phyloP scores from a whole-genome alignment of 2,329 filamentous ascomycete genomes.

The Nannizziopsis arthrosporioides region DNA sequence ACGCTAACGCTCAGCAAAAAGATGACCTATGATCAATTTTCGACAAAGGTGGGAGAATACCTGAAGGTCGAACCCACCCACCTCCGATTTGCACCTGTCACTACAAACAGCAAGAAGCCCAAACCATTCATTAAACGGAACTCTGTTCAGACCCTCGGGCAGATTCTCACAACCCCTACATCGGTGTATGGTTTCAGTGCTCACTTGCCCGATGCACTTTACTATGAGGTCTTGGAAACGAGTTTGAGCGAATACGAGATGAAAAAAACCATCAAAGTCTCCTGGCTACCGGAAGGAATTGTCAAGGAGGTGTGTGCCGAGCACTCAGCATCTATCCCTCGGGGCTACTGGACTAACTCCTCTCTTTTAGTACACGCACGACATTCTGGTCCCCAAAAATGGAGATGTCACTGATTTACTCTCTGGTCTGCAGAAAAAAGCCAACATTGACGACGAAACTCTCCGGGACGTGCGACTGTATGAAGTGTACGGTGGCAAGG shows the following conservation, averaged over 20 bases:
- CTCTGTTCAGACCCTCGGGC: conserved; percentile 57
- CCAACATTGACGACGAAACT: conserved; percentile 64
- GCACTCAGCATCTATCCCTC: not conserved
- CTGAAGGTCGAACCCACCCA: conserved; percentile 72
- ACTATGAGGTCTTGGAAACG: conserved; percentile 89
- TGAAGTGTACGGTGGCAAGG: conserved; percentile 70
- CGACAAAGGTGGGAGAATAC: conserved; percentile 68
- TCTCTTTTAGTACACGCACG: conserved; percentile 47
- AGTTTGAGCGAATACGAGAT: conserved; percentile 86
- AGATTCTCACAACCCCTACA: conserved; percentile 66
- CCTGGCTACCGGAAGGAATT: conserved; percentile 78
- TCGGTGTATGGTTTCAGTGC: conserved; percentile 57
- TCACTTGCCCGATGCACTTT: conserved; percentile 66
- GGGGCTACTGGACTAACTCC: not conserved
- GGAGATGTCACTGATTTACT: conserved; percentile 71
- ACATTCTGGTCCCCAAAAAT: conserved; percentile 78
- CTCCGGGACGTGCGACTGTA: conserved; percentile 65
- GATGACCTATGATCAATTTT: conserved; percentile 77
- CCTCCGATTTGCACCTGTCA: conserved; percentile 81
- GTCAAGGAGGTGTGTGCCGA: conserved; percentile 61
- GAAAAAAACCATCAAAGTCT: conserved; percentile 75
- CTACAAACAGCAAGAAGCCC: conserved; percentile 61
- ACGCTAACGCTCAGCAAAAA: conserved; percentile 71
- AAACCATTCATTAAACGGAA: conserved; percentile 66
- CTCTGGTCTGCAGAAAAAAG: conserved; percentile 64